Conservation (phyloP, 1,139 yeast species). For the Zygoascus meyerae region DNA sequence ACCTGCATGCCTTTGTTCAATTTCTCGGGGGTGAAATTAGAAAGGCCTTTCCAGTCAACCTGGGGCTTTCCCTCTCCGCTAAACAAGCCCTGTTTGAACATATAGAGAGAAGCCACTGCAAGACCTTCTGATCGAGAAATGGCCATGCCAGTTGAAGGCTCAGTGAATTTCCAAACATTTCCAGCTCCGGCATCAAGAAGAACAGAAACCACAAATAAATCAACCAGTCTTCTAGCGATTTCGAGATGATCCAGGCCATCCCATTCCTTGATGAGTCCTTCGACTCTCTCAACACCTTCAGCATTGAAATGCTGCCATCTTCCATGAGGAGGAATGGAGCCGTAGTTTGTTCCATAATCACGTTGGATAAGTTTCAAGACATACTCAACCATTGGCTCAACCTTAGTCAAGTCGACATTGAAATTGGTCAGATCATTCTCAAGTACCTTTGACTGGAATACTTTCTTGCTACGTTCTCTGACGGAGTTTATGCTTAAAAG, state of each 20-base stretch:
- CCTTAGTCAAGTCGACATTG: constrained; percentile 38
- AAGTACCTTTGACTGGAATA: constrained; percentile 35
- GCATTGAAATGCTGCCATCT: constrained; percentile 58
- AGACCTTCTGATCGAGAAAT: constrained; percentile 51
- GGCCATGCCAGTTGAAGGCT: constrained; percentile 30
- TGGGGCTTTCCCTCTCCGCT: constrained; percentile 36
- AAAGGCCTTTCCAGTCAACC: constrained; percentile 41
- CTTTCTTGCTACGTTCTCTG: constrained; percentile 43
- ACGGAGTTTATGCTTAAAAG: constrained; percentile 47
- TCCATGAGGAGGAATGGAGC: constrained; percentile 54
- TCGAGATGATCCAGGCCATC: constrained; percentile 36
- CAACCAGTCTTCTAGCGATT: constrained; percentile 46
- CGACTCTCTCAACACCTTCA: constrained; percentile 41
- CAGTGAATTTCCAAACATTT: constrained; percentile 44
- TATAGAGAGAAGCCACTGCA: constrained; percentile 50
- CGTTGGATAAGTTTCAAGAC: constrained; percentile 39
- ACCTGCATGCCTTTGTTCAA: constrained; percentile 42
- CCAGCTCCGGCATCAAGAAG: constrained; percentile 63
- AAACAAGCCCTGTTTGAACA: constrained; percentile 47
- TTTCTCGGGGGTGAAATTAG: constrained; percentile 28
- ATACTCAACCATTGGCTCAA: constrained; percentile 40
- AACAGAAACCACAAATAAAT: constrained; percentile 52
- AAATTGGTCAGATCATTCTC: constrained; percentile 39
- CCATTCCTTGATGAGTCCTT: constrained; percentile 38
- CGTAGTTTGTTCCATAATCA: constrained; percentile 38